Conservation (phyloP, 306 rosid genomes). For the Prunus armeniaca region DNA sequence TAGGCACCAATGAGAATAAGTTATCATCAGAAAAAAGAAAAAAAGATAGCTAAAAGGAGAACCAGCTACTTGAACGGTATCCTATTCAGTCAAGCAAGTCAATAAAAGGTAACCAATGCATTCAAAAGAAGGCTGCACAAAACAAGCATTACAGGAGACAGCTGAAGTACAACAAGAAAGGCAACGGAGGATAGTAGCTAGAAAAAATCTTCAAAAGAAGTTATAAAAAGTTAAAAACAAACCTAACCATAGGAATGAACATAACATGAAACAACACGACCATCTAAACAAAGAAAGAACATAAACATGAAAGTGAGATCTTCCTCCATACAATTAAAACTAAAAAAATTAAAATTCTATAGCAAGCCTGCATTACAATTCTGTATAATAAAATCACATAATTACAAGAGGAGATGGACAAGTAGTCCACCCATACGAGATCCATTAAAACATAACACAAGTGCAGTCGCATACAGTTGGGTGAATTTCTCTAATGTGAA, state of each 20-base stretch:
- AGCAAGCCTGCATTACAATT: too few species aligned
- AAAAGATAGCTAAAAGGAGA: not conserved
- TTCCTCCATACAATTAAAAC: not conserved
- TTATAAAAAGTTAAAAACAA: not conserved
- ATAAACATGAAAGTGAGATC: not conserved
- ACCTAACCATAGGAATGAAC: not conserved
- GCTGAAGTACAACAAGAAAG: not conserved
- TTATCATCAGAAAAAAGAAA: constrained; percentile 2
- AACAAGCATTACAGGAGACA: not conserved
- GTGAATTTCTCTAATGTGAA: not conserved
- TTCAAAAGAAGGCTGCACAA: not conserved
- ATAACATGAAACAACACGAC: not conserved
- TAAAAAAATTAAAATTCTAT: not conserved
- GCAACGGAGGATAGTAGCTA: not conserved
- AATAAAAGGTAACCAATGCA: not conserved
- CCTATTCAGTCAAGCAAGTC: not conserved
- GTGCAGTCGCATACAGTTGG: not conserved
- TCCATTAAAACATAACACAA: too few species aligned
- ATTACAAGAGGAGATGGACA: not conserved
- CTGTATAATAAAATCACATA: too few species aligned
- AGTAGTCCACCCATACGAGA: not conserved
- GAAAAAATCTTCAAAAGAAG: not conserved
- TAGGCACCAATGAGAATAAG: constrained; percentile 26
- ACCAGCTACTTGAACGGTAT: not conserved
- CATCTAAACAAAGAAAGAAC: not conserved